Base-by-base conservation (phyloP, 768 basidiomycete species). In the Lactifluus pinguis region DNA sequence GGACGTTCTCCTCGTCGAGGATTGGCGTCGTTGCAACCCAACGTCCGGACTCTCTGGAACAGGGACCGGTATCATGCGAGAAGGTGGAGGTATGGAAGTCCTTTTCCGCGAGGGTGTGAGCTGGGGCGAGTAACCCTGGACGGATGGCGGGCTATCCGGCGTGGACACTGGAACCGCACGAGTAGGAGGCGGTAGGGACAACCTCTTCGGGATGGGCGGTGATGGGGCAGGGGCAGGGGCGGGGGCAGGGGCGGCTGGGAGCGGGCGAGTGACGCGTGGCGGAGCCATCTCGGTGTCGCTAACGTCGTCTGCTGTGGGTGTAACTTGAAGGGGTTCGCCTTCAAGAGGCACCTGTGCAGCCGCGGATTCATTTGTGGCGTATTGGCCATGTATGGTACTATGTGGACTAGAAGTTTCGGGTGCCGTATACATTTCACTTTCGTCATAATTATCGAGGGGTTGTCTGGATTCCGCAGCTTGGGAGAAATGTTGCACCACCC, bases 231-330 rank as follows among this genome's bases (percentile, higher is more conserved):
- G 42, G 30, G 69, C 34, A 53, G 25, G 25, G 25, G 1, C n/a
- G n/a, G 67, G 69, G 25, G 69, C 69, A 0, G 75, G 75, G 19
- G 75, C 72, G 0, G 73, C 69, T 0, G 72, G 76, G 53, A 71
- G 64, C 0, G 69, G 68, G 53, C 70, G 71, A 14, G 65, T 70
- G 30, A 72, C 66, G 50, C 69, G 74, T 7, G 74, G 68, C 3
- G 72, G 70, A 3, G 69, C 68, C 65, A 72, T 67, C 50, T 71
- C 68, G 61, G 65, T 65, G 55, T 69, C 69, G 39, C 38, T 41
- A 21, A 30, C 14, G 44, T 64, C 66, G 57, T 72, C 65, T 65
- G 69, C 21, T 42, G 63, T 5, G 49, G 32, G 41, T 49, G 32
- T 45, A 45, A 25, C 25, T 25, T 25, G 25, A 25, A 58, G 47